Percentiles rank a stretch among this genome's conserved stretches.
These are phyloP conservation scores for Hypoxylon sp. DNA, from an alignment of 2,329 filamentous ascomycete species.

Conservation along the genomic window DNA sequence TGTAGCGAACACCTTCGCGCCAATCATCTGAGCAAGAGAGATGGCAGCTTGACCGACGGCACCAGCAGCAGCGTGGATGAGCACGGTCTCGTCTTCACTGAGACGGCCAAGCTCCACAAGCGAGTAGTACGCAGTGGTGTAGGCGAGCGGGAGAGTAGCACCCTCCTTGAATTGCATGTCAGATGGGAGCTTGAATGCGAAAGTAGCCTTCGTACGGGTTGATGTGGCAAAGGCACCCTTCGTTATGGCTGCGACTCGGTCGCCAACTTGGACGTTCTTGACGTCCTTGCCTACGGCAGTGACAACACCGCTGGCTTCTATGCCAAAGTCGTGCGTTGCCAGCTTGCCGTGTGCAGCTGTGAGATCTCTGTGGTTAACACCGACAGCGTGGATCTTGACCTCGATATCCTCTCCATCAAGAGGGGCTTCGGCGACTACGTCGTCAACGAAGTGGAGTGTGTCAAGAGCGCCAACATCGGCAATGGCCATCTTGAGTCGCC, in stretches of 20 bases:
- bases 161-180: constrained; percentile 52
- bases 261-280: constrained; percentile 49
- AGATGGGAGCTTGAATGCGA: constrained; percentile 51
- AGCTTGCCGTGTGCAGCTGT: constrained; percentile 51
- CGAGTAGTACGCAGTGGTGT: constrained; percentile 51
- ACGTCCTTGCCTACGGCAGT: constrained; percentile 49
- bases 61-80: constrained; percentile 52
- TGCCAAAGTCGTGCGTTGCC: constrained; percentile 47
- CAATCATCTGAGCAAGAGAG: constrained; percentile 51
- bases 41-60: constrained; percentile 53
- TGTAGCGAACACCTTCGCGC: constrained; percentile 51
- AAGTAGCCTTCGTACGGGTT: constrained; percentile 49
- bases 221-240: constrained; percentile 54
- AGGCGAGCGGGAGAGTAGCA: constrained; percentile 50
- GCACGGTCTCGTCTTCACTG: constrained; percentile 48
- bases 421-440: constrained; percentile 47
- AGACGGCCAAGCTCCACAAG: constrained; percentile 50
- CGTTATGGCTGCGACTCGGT: constrained; percentile 57
- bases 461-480: constrained; percentile 51
- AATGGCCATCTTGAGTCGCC: constrained; percentile 50
- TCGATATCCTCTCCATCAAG: constrained; percentile 56
- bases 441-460: constrained; percentile 52
- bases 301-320: constrained; percentile 51
- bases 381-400: constrained; percentile 50
- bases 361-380: constrained; percentile 53